Evolutionary conservation across 2,329 filamentous ascomycete genomes (phyloP), one percentile per base, ranked within the genome.

Genomic region (Xylariaceae sp.): DNA sequence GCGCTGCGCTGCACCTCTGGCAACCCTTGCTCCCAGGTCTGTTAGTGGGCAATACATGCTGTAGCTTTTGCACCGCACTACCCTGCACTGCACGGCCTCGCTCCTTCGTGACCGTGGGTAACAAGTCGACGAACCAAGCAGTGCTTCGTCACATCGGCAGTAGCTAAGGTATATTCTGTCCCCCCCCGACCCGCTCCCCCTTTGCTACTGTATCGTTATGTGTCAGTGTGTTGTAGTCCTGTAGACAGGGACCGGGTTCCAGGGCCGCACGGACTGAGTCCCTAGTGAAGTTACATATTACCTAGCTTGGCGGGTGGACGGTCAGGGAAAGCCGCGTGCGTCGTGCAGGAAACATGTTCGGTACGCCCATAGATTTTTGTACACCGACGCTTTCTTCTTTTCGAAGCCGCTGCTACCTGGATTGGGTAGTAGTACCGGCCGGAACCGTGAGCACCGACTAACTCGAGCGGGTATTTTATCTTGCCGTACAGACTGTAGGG

Each of bases 311-410:
- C 56, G 53, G 56, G 49, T 56, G 54, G 52, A 56, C 57, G 57
- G 59, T 60, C 46, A 53, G 56, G 52, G 47, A 56, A 59, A 52
- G 57, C 57, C 59, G 59, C 52, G 50, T 52, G 54, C 52, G 56
- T 47, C 46, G 57, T 56, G 54, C 47, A 57, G 56, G 47, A 56
- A 59, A 55, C 56, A 59, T 50, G 49, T 53, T 56, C 30, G 44
- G 52, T 57, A 57, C 48, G 47, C 40, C 26, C 32, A 27, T 29
- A 45, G 11, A n/a, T 9, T 42, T 8, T 6, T n/a, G 37, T 50
- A 51, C 52, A 56, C 53, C 51, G 54, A 55, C 42, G 49, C 51
- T 53, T 56, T 53, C 55, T 52, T 34, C 49, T 56, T 56, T 50
- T 50, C 19, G 49, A 53, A 56, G 53, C 52, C 48, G 45, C 47